Evolutionary conservation across 2,329 filamentous ascomycete genomes (phyloP), one percentile per base, ranked within the genome.

Genomic region (Mycosphaerella sp.): DNA sequence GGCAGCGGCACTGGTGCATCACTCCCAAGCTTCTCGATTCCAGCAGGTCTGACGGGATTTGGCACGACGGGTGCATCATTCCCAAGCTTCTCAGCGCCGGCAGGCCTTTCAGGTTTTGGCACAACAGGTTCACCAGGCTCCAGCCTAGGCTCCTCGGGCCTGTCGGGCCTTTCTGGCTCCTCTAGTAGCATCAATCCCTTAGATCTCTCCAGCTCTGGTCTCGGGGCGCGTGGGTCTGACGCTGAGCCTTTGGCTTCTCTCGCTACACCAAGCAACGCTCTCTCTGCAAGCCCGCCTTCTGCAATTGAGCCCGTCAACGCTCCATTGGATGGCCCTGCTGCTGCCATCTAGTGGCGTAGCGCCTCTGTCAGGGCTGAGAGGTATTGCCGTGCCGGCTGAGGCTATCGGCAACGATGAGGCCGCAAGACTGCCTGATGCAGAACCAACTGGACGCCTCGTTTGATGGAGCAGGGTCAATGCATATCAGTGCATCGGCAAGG

Each of bases 11-110:
- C 50, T 17, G 32, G 45, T 36, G 45, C 23, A 32, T 43, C 34
- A 31, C 21, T 10, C 26, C 29, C 50, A 47, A 39, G 36, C 12
- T 56, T 26, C 26, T 26, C 26, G 26, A 4, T 26, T 4, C 26
- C 26, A 26, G 26, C 54, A 26, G 46, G 54, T 2, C 14, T 53
- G 14, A 46, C 45, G n/a, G 48, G 14, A 17, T 8, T 50, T 26
- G 26, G 34, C 34, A 10, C 34, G 12, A 10, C 34, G 5, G 34
- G 34, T 36, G 34, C 34, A 10, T 10, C 34, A 10, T n/a, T 36
- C 3, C 34, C 34, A 10, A 36, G 34, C 34, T 36, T 36, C 34
- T 36, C 34, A 8, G 3, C 10, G 34, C 34, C 34, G 10, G 9
- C 34, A 36, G 12, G 34, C 10, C 34, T 36, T 3, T 26, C 26